These are phyloP conservation scores for Suillus subluteus DNA, from an alignment of 768 basidiomycete species.

Conservation along the genomic window DNA sequence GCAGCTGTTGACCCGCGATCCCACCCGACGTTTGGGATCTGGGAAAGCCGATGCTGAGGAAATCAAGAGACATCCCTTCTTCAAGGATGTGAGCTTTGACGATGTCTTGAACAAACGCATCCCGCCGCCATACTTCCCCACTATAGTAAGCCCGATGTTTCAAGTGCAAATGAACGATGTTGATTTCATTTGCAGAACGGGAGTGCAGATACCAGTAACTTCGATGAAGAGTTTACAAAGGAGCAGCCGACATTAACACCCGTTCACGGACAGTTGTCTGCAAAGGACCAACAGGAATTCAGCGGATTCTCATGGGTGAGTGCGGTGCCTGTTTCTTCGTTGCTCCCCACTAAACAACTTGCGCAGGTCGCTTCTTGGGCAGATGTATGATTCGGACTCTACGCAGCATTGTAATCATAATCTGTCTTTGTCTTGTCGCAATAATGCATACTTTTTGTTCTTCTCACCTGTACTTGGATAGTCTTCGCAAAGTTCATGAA, in stretches of 20 bases:
- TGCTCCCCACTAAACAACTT: neutral
- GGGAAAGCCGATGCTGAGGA: constrained; percentile 93
- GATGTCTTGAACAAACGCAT: constrained; percentile 98
- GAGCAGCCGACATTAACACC: constrained; percentile 98
- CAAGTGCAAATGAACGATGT: constrained; percentile 18
- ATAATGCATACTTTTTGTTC: constrained; percentile 34
- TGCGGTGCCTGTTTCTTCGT: neutral
- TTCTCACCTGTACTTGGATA: constrained; percentile 44
- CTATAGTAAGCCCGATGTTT: constrained; percentile 64
- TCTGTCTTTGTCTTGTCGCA: constrained; percentile 35
- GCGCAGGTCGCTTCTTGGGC: constrained; percentile 55
- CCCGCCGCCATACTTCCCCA: constrained; percentile 96
- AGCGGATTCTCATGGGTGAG: constrained; percentile 94
- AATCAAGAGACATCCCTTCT: constrained; percentile 97
- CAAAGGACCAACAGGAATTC: constrained; percentile 93
- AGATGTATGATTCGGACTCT: constrained; percentile 47
- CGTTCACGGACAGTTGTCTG: constrained; percentile 90
- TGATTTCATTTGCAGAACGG: constrained; percentile 56
- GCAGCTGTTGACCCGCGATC: constrained; percentile 92
- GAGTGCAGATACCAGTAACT: constrained; percentile 88
- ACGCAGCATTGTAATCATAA: constrained; percentile 32
- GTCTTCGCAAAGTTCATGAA: constrained; percentile 30
- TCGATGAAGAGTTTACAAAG: constrained; percentile 95
- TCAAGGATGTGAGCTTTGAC: constrained; percentile 97
- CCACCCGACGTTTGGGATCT: constrained; percentile 86